Conservation (phyloP, 2,329 filamentous ascomycete genomes). For the Polychaeton citri region DNA sequence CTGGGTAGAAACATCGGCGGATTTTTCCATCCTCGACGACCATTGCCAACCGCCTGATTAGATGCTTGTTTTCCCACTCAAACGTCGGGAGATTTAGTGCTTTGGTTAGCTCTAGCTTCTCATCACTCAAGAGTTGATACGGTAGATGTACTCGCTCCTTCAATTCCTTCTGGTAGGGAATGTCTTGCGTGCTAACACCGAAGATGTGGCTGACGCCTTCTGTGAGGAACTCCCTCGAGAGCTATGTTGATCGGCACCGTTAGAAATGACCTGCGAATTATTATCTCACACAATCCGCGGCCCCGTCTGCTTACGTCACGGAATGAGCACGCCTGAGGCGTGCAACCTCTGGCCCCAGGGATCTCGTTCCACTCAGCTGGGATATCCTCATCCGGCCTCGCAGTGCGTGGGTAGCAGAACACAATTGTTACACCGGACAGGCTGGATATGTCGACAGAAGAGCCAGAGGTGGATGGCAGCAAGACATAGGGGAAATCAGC, state of each 20-base stretch:
- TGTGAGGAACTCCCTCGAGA: conserved; percentile 13
- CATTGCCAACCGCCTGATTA: conserved; percentile 27
- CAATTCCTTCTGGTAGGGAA: conserved; percentile 26
- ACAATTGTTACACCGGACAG: conserved; percentile 26
- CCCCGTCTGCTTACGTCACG: conserved; percentile 18
- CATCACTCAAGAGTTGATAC: conserved; percentile 29
- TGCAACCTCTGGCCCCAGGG: conserved; percentile 31
- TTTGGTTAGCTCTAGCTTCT: conserved; percentile 21
- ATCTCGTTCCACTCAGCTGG: conserved; percentile 29
- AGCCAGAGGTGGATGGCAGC: conserved; percentile 21
- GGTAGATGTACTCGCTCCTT: conserved; percentile 26
- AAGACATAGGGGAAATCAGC: conserved; percentile 19
- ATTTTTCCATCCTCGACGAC: conserved; percentile 27
- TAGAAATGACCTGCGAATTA: too few species aligned
- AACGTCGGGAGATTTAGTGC: conserved; percentile 26
- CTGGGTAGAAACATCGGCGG: conserved; percentile 30
- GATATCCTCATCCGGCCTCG: conserved; percentile 26
- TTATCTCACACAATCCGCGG: too few species aligned
- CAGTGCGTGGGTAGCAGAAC: conserved; percentile 31
- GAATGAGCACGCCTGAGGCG: conserved; percentile 32
- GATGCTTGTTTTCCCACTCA: conserved; percentile 23
- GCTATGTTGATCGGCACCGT: too few species aligned
- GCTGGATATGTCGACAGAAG: conserved; percentile 19
- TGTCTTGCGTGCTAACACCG: conserved; percentile 27
- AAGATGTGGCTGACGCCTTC: conserved; percentile 24